A percentile compares a stretch with the other conserved stretches of the same genome.
Evolutionary conservation across 1,284 basidiomycete genomes (phyloP).

Genomic region (Trichosporon faecale): DNA sequence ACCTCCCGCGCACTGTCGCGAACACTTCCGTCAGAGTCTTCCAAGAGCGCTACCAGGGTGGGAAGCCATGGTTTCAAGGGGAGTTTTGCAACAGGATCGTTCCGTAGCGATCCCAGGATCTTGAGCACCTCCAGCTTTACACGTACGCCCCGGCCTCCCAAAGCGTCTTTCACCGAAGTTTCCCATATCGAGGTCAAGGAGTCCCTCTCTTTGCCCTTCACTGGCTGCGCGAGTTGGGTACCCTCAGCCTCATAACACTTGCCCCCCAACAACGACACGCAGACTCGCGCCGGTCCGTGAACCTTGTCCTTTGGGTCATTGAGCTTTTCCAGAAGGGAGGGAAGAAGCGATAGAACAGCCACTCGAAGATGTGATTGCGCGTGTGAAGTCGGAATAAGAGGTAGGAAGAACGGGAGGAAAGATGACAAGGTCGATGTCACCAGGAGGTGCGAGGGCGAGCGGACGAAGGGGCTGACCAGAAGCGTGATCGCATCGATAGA

Average conservation of each 20-base stretch:
- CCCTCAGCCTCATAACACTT: conserved; percentile 34
- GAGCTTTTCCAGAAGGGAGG: conserved; percentile 42
- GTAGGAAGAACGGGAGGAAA: conserved; percentile 46
- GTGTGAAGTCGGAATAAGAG: conserved; percentile 30
- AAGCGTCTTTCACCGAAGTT: conserved; percentile 64
- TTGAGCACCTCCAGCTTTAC: conserved; percentile 54
- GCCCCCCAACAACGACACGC: conserved; percentile 34
- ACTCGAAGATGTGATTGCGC: conserved; percentile 30
- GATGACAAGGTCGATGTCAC: conserved; percentile 37
- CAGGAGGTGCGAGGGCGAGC: conserved; percentile 41
- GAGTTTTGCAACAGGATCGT: conserved; percentile 73
- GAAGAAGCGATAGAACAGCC: conserved; percentile 37
- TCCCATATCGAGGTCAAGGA: conserved; percentile 74
- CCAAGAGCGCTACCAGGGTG: conserved; percentile 74
- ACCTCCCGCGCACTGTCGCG: conserved; percentile 71
- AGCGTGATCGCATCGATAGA: conserved; percentile 45
- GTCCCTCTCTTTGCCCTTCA: conserved; percentile 69
- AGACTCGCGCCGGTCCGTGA: conserved; percentile 33
- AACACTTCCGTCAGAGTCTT: conserved; percentile 86
- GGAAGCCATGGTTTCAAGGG: conserved; percentile 80
- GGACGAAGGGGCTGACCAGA: conserved; percentile 37
- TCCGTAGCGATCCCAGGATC: conserved; percentile 56
- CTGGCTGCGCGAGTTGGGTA: not conserved
- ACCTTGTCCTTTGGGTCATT: conserved; percentile 50
- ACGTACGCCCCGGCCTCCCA: conserved; percentile 74